Evolutionary conservation across 2,329 filamentous ascomycete species (phyloP).

Genomic region (Ramularia collo-cygni): DNA sequence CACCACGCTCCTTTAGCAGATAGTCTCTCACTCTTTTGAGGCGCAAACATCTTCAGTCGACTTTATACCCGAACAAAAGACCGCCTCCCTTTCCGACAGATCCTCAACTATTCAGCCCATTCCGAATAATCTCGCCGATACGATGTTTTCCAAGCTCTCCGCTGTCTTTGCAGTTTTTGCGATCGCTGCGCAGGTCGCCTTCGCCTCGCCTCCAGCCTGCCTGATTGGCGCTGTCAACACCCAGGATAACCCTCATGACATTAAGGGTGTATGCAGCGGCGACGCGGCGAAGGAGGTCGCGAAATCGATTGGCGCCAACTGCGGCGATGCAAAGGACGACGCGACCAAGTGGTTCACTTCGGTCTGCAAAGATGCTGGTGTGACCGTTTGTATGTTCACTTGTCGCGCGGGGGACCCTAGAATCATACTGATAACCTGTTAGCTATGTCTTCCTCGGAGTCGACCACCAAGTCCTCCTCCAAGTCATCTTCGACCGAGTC

Average conservation of each 20-base stretch:
- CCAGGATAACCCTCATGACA: slow-evolving; percentile 26
- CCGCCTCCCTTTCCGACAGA: too few relatives aligned
- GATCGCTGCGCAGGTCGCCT: slow-evolving; percentile 36
- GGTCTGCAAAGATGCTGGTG: slow-evolving; percentile 28
- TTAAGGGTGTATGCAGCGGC: slow-evolving; percentile 27
- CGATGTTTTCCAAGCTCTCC: slow-evolving; percentile 42
- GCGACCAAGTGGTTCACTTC: slow-evolving; percentile 27
- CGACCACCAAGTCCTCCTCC: slow-evolving; percentile 11
- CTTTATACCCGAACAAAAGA: too few relatives aligned
- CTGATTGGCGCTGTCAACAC: slow-evolving; percentile 44
- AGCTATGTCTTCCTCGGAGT: slow-evolving; percentile 1
- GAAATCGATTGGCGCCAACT: slow-evolving; percentile 24
- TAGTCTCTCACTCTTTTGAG: too few relatives aligned
- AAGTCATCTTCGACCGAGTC: slow-evolving; percentile 1
- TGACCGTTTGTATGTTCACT: slow-evolving; percentile 23
- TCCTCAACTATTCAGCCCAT: too few relatives aligned
- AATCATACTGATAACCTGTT: too few relatives aligned
- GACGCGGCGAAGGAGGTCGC: slow-evolving; percentile 23
- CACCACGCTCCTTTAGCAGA: too few relatives aligned
- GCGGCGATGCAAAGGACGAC: slow-evolving; percentile 22
- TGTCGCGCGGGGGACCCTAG: neutral
- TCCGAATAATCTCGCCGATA: slow-evolving; percentile 14
- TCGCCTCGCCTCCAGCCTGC: slow-evolving; percentile 44
- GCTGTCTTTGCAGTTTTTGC: slow-evolving; percentile 40
- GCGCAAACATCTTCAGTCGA: too few relatives aligned